Base-by-base conservation (phyloP, 805 yeast genomes). In the Sugiyamaella marilandica region DNA sequence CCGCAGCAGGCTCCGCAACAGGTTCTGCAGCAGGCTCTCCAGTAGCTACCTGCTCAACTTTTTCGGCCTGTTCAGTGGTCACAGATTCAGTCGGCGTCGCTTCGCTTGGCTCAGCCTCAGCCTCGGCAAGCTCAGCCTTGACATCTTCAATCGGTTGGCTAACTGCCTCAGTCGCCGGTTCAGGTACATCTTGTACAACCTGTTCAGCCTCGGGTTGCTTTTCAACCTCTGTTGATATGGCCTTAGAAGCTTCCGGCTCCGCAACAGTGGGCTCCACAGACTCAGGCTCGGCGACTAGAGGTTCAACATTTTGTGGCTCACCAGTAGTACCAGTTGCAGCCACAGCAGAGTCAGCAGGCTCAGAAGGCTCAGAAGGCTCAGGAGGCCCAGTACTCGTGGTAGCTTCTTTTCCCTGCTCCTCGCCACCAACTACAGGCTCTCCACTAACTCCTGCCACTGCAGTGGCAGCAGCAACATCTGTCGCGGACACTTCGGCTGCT, bases 181-280 rank as follows among this genome's bases (percentile, higher is more conserved):
- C 57, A 10, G 43, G 14, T 9, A 46, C 52, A 10, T 13, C 45
- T 24, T 51, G 52, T n/a, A 36, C 43, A 16, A 41, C 43, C 33
- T 47, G 44, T 16, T 41, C 51, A 29, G 35, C 34, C 10, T 19
- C 36, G 10, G 45, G 44, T 11, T 37, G 34, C 45, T 46, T 47
- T 7, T 35, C 55, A 16, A 45, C 8, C 14, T 7, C 21, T 18
- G 44, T 36, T 11, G 14, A 37, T 1, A 33, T 41, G 32, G 54
- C 41, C 26, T 54, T 54, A 19, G 39, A 43, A 44, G 53, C 45
- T 13, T 18, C 39, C 7, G 54, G 41, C 48, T 43, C 50, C 10
- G 18, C 41, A 37, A 41, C 45, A 35, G 10, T 45, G 10, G 29
- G 29, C 29, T 24, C 7, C 3, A 24, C 29, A 24, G 29, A 3